Evolutionary conservation across 2,329 filamentous ascomycete species (phyloP).

Genomic region (Penicillium griseofulvum): DNA sequence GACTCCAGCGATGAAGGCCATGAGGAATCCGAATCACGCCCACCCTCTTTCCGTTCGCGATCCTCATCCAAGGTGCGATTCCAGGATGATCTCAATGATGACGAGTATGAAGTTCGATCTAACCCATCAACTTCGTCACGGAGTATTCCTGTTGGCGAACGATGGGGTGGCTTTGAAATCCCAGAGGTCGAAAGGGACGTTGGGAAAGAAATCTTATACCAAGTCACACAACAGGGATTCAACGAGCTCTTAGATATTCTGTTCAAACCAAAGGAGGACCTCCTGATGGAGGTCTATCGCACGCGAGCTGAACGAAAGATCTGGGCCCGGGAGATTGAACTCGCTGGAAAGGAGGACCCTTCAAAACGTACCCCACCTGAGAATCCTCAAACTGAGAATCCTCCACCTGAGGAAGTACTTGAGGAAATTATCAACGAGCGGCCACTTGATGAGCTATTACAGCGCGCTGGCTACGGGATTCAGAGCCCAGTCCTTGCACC

Average conservation of each 20-base stretch:
- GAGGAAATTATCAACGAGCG: constrained; percentile 25
- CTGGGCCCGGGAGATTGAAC: constrained; percentile 46
- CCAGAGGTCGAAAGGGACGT: constrained; percentile 78
- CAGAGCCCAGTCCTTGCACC: constrained; percentile 24
- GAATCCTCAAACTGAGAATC: constrained; percentile 24
- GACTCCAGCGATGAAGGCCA: constrained; percentile 54
- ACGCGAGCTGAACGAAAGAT: constrained; percentile 62
- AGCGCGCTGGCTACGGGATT: constrained; percentile 42
- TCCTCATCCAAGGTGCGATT: constrained; percentile 79
- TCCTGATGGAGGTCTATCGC: constrained; percentile 65
- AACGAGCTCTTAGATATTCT: constrained; percentile 87
- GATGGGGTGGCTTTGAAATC: constrained; percentile 75
- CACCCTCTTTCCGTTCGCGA: constrained; percentile 58
- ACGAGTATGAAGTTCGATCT: constrained; percentile 69
- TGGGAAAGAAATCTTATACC: constrained; percentile 84
- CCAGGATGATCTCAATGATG: constrained; percentile 64
- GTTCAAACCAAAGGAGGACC: constrained; percentile 76
- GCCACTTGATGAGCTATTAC: constrained; percentile 45
- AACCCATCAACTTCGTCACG: constrained; percentile 71
- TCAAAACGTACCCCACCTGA: constrained; percentile 22
- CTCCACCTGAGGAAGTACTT: constrained; percentile 23
- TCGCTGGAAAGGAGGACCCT: constrained; percentile 32
- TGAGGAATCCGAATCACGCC: constrained; percentile 36
- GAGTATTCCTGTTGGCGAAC: constrained; percentile 63
- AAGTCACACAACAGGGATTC: constrained; percentile 86